These are phyloP conservation scores for Suhomyces coccinellae DNA, from an alignment of 1,139 yeast genomes.

Conservation along the genomic window DNA sequence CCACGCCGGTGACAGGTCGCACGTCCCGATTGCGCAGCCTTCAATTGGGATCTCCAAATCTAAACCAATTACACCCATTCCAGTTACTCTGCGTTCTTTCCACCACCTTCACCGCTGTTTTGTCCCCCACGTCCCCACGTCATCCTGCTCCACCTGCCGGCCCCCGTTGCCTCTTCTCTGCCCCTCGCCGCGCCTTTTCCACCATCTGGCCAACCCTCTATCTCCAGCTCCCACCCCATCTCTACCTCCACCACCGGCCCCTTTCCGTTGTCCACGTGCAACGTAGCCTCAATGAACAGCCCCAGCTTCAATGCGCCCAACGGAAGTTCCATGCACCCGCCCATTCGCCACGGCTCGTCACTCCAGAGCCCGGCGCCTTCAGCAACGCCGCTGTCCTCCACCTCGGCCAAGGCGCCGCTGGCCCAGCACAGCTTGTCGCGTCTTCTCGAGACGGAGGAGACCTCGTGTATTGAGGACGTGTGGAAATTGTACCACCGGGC, in stretches of 20 bases:
- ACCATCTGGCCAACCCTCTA: too few relatives aligned
- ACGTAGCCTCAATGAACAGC: not conserved
- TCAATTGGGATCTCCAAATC: too few relatives aligned
- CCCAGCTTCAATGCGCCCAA: conserved; percentile 1
- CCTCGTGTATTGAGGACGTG: conserved; percentile 53
- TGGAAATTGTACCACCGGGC: conserved; percentile 85
- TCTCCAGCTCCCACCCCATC: too few relatives aligned
- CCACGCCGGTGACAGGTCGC: too few relatives aligned
- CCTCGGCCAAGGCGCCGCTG: conserved; percentile 1
- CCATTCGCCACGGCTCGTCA: conserved; percentile 1
- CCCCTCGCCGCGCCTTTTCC: too few relatives aligned
- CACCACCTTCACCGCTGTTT: too few relatives aligned
- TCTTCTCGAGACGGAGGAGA: conserved; percentile 26
- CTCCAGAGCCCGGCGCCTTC: conserved; percentile 11
- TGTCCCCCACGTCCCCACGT: too few relatives aligned
- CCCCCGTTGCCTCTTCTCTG: too few relatives aligned
- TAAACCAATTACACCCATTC: too few relatives aligned
- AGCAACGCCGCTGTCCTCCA: conserved; percentile 9
- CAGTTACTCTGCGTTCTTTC: too few relatives aligned
- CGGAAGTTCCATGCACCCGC: not conserved
- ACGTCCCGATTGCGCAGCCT: too few relatives aligned
- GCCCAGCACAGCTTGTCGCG: conserved; percentile 1
- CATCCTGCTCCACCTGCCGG: too few relatives aligned
- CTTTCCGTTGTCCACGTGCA: not conserved
- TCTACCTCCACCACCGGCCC: not conserved